Conservation (phyloP, 2,329 filamentous ascomycete species). For the Penicillium rolfsii region DNA sequence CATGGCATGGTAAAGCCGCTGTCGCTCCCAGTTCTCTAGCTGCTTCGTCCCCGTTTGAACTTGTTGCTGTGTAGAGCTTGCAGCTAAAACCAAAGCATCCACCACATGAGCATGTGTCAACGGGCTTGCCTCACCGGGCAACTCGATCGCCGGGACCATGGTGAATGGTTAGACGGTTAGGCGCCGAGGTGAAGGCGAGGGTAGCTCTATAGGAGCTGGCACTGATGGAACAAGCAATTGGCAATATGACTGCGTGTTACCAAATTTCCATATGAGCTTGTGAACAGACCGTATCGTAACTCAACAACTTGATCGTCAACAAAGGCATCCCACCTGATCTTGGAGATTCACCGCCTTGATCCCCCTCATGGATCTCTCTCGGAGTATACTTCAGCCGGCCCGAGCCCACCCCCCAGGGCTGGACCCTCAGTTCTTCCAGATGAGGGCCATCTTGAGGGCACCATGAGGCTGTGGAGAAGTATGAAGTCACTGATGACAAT, state of each 20-base stretch:
- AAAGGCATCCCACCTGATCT: slow-evolving; percentile 7
- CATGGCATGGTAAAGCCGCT: slow-evolving; percentile 67
- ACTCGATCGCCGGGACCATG: slow-evolving; percentile 76
- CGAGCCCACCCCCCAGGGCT: slow-evolving; percentile 34
- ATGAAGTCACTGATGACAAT: slow-evolving; percentile 27
- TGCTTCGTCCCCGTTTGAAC: slow-evolving; percentile 70
- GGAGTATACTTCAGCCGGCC: slow-evolving; percentile 30
- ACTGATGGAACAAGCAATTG: not conserved
- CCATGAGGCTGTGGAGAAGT: slow-evolving; percentile 13
- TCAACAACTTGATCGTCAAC: slow-evolving; percentile 4
- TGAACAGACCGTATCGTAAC: not conserved
- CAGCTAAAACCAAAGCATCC: slow-evolving; percentile 65
- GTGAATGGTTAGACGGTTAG: slow-evolving; percentile 22
- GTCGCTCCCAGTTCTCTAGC: slow-evolving; percentile 70
- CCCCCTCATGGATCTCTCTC: slow-evolving; percentile 25
- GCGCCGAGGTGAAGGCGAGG: not conserved
- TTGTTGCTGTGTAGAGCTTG: slow-evolving; percentile 66
- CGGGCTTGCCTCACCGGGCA: slow-evolving; percentile 78
- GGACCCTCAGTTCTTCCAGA: slow-evolving; percentile 28
- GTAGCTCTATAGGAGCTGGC: not conserved
- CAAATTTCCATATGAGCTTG: not conserved
- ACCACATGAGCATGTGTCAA: slow-evolving; percentile 66
- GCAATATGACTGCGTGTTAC: not conserved
- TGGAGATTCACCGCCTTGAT: slow-evolving; percentile 17
- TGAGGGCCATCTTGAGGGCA: slow-evolving; percentile 30